Conservation (phyloP, 2,329 filamentous ascomycete species). For the Colletotrichum gigasporum region DNA sequence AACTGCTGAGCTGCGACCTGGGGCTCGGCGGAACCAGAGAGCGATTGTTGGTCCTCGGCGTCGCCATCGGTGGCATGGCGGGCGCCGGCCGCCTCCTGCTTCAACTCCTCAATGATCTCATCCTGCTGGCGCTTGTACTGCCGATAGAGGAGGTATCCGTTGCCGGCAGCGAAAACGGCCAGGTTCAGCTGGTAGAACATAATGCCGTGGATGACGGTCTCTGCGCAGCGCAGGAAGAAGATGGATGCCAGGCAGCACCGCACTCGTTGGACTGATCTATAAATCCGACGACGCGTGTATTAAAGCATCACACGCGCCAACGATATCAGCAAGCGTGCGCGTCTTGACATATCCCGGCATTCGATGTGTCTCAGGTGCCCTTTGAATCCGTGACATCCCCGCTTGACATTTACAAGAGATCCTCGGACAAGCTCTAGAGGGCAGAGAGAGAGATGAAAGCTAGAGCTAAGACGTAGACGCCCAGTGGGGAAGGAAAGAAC, state of each 20-base stretch:
- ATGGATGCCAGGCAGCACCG: not conserved
- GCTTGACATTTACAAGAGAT: not conserved
- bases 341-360: slow-evolving; percentile 15
- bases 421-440: not conserved
- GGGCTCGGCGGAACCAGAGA: slow-evolving; percentile 9
- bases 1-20: slow-evolving; percentile 32
- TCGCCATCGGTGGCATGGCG: slow-evolving; percentile 12
- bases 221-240: not conserved
- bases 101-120: slow-evolving; percentile 7
- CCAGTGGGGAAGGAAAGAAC: not conserved
- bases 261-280: slow-evolving; percentile 3
- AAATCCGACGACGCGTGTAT: slow-evolving; percentile 5
- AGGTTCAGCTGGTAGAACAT: slow-evolving; percentile 39
- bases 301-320: slow-evolving; percentile 7
- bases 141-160: slow-evolving; percentile 36
- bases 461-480: not conserved
- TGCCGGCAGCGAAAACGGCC: slow-evolving; percentile 35
- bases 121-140: slow-evolving; percentile 33
- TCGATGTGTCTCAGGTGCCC: slow-evolving; percentile 22
- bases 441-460: not conserved
- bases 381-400: not conserved
- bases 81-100: slow-evolving; percentile 19
- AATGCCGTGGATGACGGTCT: not conserved
- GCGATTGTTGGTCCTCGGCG: slow-evolving; percentile 23
- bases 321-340: slow-evolving; percentile 13